Evolutionary conservation across 2,329 filamentous ascomycete genomes (phyloP).

Genomic region (Hypoxylon sp.): DNA sequence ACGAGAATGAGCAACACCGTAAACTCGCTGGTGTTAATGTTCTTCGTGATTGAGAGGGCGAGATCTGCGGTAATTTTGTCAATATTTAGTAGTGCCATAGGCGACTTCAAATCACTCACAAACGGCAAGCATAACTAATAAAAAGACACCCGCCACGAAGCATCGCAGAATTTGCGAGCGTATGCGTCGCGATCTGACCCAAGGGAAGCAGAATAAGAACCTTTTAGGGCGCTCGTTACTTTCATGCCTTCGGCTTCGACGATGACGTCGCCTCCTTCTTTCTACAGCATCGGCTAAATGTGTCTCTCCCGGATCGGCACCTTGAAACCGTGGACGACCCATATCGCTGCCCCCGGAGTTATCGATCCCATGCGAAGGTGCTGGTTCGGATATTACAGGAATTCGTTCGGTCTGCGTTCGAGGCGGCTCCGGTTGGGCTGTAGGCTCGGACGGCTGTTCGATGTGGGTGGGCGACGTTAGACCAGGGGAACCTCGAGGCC

Average conservation of each 20-base stretch:
- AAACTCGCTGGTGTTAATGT: slow-evolving; percentile 77
- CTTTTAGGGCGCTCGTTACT: slow-evolving; percentile 55
- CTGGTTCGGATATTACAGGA: slow-evolving; percentile 46
- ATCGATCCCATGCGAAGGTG: slow-evolving; percentile 43
- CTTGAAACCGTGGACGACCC: slow-evolving; percentile 54
- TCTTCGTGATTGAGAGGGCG: slow-evolving; percentile 76
- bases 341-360: slow-evolving; percentile 27
- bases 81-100: slow-evolving; percentile 8
- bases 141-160: slow-evolving; percentile 75
- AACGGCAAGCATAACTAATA: slow-evolving; percentile 71
- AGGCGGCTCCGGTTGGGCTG: slow-evolving; percentile 15
- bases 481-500: slow-evolving; percentile 57
- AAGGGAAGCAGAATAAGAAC: slow-evolving; percentile 70
- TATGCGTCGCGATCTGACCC: slow-evolving; percentile 67
- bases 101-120: slow-evolving; percentile 68
- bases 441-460: slow-evolving; percentile 19
- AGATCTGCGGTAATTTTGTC: slow-evolving; percentile 70
- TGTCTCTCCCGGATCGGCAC: slow-evolving; percentile 65
- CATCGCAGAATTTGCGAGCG: slow-evolving; percentile 71
- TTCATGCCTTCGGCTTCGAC: slow-evolving; percentile 35
- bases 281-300: slow-evolving; percentile 63
- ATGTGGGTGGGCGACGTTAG: slow-evolving; percentile 46
- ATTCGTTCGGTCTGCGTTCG: slow-evolving; percentile 38
- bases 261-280: slow-evolving; percentile 56
- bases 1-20: slow-evolving; percentile 85